Percentiles rank a stretch among this genome's conserved stretches.
Evolutionary conservation across 192 early-diverging fungal genomes (phyloP).

Genomic region (Paraglomus brasilianum): DNA sequence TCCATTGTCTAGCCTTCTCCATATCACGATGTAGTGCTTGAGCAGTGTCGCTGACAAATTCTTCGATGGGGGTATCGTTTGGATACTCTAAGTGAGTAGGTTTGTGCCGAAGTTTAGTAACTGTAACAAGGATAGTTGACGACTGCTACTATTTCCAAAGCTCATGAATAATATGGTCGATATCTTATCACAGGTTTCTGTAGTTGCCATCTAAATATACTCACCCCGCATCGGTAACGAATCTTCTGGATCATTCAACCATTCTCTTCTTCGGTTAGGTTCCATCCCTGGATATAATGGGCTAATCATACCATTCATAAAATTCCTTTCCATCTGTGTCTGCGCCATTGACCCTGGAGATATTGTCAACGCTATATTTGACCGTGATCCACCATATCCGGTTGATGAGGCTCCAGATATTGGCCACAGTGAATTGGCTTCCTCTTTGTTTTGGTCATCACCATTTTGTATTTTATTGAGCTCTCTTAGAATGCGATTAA

Average conservation of each 20-base stretch:
- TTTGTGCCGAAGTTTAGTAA: neutral
- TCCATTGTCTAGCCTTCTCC: slow-evolving; percentile 76
- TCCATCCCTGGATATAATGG: neutral
- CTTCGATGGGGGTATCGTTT: slow-evolving; percentile 63
- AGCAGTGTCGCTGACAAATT: slow-evolving; percentile 71
- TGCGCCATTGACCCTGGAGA: neutral
- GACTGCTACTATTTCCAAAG: neutral
- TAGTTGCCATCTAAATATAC: neutral
- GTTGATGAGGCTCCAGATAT: no score
- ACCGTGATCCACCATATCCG: no score
- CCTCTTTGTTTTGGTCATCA: slow-evolving; percentile 63
- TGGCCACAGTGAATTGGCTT: slow-evolving; percentile 28
- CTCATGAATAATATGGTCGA: neutral
- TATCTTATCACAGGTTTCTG: neutral
- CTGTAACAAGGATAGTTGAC: neutral
- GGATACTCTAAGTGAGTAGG: slow-evolving; percentile 42
- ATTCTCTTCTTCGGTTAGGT: neutral
- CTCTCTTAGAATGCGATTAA: slow-evolving; percentile 79
- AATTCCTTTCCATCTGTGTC: neutral
- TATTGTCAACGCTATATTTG: neutral
- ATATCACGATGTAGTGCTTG: slow-evolving; percentile 59
- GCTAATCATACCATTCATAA: neutral
- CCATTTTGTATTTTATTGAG: slow-evolving; percentile 53
- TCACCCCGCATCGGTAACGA: neutral
- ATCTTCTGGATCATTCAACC: slow-evolving; percentile 13